Base-by-base conservation (phyloP, 345 rosid species). In the Hibiscus tridactylites region DNA sequence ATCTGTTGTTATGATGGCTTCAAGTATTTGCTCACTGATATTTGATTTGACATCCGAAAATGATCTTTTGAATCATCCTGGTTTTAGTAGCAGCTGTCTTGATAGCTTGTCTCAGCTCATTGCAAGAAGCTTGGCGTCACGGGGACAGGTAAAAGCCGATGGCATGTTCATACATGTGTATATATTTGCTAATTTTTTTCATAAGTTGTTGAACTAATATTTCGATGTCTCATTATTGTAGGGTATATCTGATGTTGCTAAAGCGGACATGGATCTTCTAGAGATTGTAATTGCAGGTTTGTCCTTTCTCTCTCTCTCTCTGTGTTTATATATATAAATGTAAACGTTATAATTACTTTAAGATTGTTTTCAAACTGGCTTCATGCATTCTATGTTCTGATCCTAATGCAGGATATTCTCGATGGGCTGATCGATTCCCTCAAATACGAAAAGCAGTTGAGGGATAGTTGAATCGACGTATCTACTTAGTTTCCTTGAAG, bases 41-140 rank as follows among this genome's bases (percentile, higher is more conserved):
- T 77, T 92, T 53, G 97, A 88, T 72, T 75, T 70, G 47, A 86
- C 87, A 63, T 91, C 99, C 52, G 96, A 92, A 78, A 88, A 81
- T 68, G 85, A 86, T 76, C 90, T 92, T 70, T 78, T 81, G n/a
- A 78, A 78, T 71, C 87, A 80, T 81, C 82, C 83, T 9, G 70
- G 68, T 72, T 86, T 89, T 65, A 75, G 73, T 54, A 28, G 16
- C 28, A 76, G 77, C 76, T 77, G 84, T 28, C 76, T 88, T 24
- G 66, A 68, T 60, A 77, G 74, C 52, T 78, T 95, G 9, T 84
- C 82, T 29, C 66, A 28, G 69, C 82, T 92, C 76, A 74, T 90
- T 9, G 85, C 81, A 28, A 84, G 81, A 82, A 88, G 96, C 81
- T 74, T 91, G 53, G 80, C 86, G 47, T 78, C 85, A 61, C 31